These are phyloP conservation scores for Leonotis leonurus DNA, from an alignment of 257 asterid species.

Conservation along the genomic window DNA sequence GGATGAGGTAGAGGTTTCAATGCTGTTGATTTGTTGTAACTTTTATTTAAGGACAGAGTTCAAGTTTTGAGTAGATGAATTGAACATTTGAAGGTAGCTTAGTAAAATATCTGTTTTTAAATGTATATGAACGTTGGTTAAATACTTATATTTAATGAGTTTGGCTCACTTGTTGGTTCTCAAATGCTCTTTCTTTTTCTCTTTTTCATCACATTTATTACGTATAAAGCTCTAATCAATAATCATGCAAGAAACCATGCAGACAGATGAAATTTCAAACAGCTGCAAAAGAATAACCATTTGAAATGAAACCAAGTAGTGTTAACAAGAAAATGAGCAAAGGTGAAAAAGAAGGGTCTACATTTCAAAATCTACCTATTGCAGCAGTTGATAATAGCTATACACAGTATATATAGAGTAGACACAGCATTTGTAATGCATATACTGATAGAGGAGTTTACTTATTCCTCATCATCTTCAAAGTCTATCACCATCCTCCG, in stretches of 20 bases:
- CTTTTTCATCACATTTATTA: too few relatives aligned
- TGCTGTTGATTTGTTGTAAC: neutral
- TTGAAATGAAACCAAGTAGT: neutral
- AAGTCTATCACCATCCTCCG: conserved; percentile 63
- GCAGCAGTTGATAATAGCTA: neutral
- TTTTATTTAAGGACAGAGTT: neutral
- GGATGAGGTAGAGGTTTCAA: too few relatives aligned
- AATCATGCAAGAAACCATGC: too few relatives aligned
- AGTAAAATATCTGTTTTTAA: too few relatives aligned
- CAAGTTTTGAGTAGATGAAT: neutral
- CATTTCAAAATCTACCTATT: neutral
- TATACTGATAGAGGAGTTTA: neutral
- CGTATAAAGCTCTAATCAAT: too few relatives aligned
- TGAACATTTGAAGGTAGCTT: too few relatives aligned
- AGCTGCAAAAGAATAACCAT: neutral
- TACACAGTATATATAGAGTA: neutral
- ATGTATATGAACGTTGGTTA: too few relatives aligned
- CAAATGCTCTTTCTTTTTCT: too few relatives aligned
- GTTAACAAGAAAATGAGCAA: neutral
- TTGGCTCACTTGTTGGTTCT: too few relatives aligned
- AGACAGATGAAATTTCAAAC: neutral
- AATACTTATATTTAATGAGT: too few relatives aligned
- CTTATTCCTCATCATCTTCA: conserved; percentile 68
- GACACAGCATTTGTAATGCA: neutral
- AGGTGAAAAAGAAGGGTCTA: neutral